Evolutionary conservation across 2,329 filamentous ascomycete genomes (phyloP), one percentile per base, ranked within the genome.

Genomic region (Exophiala sideris): DNA sequence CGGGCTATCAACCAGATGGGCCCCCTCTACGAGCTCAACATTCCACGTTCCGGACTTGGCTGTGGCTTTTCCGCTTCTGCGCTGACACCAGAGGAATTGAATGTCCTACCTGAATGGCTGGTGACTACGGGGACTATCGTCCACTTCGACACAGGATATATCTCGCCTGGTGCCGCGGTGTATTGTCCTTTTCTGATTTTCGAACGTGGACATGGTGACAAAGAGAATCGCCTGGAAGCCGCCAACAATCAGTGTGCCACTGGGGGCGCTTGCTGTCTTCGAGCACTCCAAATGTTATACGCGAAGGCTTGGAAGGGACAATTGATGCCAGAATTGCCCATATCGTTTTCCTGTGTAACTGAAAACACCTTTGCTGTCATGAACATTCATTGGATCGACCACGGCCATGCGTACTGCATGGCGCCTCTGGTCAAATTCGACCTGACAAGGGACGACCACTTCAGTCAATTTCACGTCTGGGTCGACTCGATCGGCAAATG

Each of bases 211-310:
- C 52, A 56, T 33, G 54, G 60, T 32, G 47, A 57, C 12, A 57
- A 57, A 18, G 58, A 62, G 24, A 21, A 52, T 10, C 52, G 56
- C 5, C 24, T 63, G 3, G 61, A 64, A 35, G 38, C 58, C 10
- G 59, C 62, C 10, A 61, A 57, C 18, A 64, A 64, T 21, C 61
- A 62, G 50, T 62, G 61, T 52, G 62, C 62, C 11, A 58, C 63
- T 16, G 61, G 56, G 39, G 62, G 62, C 1, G 56, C 62, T n/a
- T 64, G 62, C 58, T 64, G 53, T 33, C 47, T 62, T 10, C 40
- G 60, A 33, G 49, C 61, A 4, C 50, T 62, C 38, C 62, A 63
- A 32, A 59, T 62, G 57, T 45, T 64, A 1, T 59, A 62, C 29
- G 49, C 52, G 20, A 47, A 52, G 21, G 59, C 58, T 1, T 57